phyloP scores from a whole-genome alignment of 176 grass and related monocot genomes.

The Aegilops bicornis region DNA sequence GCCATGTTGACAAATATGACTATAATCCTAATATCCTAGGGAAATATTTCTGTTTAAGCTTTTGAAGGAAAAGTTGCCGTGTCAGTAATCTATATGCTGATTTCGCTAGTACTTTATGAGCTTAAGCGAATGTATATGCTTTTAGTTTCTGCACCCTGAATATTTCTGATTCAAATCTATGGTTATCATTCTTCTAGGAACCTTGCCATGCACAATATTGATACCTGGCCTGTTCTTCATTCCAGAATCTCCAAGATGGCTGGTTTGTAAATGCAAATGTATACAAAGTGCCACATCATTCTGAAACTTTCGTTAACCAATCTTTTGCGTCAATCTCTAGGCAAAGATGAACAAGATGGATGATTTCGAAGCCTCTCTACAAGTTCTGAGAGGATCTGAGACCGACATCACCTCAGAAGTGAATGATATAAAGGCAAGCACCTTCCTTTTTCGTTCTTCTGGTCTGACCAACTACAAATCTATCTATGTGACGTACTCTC shows the following conservation, averaged over 20 bases:
- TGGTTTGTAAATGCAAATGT: slow-evolving; percentile 50
- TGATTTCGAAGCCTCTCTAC: slow-evolving; percentile 81
- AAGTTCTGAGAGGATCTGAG: slow-evolving; percentile 97
- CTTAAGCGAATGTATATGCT: no score
- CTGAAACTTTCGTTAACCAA: neutral
- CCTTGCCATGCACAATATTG: slow-evolving; percentile 78
- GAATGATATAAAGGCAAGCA: slow-evolving; percentile 90
- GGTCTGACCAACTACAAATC: neutral
- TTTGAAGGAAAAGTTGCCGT: neutral
- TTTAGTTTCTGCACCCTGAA: neutral
- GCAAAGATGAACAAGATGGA: slow-evolving; percentile 96
- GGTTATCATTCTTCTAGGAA: slow-evolving; percentile 49
- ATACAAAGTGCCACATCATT: neutral
- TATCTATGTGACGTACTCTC: neutral
- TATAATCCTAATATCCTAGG: neutral
- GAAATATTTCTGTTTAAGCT: neutral
- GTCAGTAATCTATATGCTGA: neutral
- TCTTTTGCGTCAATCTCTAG: slow-evolving; percentile 36
- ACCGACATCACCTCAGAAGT: slow-evolving; percentile 78
- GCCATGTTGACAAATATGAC: neutral
- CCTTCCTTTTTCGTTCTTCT: neutral
- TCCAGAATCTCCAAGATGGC: slow-evolving; percentile 97
- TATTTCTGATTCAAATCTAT: slow-evolving; percentile 24
- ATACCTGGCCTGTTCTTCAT: slow-evolving; percentile 95
- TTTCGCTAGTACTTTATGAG: neutral